Base-by-base conservation (phyloP, 2,329 filamentous ascomycete species). In the Dactylonectria macrodidyma region DNA sequence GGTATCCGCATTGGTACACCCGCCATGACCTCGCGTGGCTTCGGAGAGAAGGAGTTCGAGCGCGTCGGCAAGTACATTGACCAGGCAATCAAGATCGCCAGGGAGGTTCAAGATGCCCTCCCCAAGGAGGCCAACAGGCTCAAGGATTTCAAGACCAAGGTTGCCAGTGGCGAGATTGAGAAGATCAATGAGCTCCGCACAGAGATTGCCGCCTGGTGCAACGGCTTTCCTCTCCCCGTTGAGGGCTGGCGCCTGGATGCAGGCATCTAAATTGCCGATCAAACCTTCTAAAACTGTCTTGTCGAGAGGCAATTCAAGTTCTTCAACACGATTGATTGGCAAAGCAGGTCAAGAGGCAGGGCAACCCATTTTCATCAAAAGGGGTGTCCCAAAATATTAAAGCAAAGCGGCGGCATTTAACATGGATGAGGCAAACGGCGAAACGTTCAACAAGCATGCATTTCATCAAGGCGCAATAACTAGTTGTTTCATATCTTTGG, bases 111-210 rank as follows among this genome's bases (percentile, higher is more conserved):
- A 87, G 87, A 81, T 67, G 86, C 88, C 72, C 90, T 98, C 26
- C 95, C 96, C 82, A 98, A 98, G 91, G 93, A 96, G 84, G 94
- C 94, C 79, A 99, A 98, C 91, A 98, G 97, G 91, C 93, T 97
- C 83, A 98, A 98, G 91, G 96, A 99, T 88, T 98, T 98, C 92
- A 97, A 95, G 89, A 91, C 90, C 81, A 95, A 94, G 89, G 94
- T 97, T 70, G 90, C 93, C 66, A 85, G 88, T 74, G 95, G 94
- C 72, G 89, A 92, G 79, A 88, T 97, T 56, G 84, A 89, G 69
- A 93, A 95, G 87, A 95, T 99, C 84, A 91, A 93, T 81, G 89
- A 88, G 75, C 88, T 97, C 81, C 93, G 91, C 87, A 92, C 94
- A 86, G 95, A 98, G 89, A 95, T 99, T 81, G 87, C 94, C 54